Evolutionary conservation across 2,329 filamentous ascomycete species (phyloP), one percentile per base, ranked within the genome.

Genomic region (Fusarium sp.): DNA sequence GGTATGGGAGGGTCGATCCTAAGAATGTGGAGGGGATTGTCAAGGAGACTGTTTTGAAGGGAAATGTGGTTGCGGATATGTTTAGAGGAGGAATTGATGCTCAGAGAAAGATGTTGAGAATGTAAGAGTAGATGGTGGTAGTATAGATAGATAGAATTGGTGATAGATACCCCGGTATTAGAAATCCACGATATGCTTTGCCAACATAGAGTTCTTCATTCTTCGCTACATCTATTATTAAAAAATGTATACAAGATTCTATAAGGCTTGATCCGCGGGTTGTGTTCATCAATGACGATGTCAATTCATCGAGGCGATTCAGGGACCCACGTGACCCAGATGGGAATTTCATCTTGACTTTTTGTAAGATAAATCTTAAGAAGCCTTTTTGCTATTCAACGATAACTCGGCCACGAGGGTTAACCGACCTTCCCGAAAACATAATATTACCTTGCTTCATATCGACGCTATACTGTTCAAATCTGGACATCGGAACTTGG

Each of bases 1-100:
- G 93, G 93, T 96, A 96, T 78, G 93, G 93, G 0, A 83, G 93
- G 43, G 90, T 96, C 3, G 91, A 91, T 71, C 91, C 92, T 6
- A 86, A 85, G 75, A 87, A 95, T 77, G 92, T 94, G 0, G 91
- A 94, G 76, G 93, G 92, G 0, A 87, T 96, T 48, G 85, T 96
- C 8, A 81, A 84, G 22, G 90, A 94, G 83, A 95, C 93, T 8
- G 81, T 96, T 1, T 46, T 89, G 9, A 83, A 84, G 25, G 92
- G 93, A 1, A 88, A 84, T 30, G 86, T 96, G 0, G 88, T 96
- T 30, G 83, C 83, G 29, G 91, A 94, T 65, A 81, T 93, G 76
- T 93, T 94, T 69, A 82, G 93, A 65, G 93, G 93, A 0, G 92
- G 89, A 0, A 89, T 94, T 38, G 85, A 83, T 61, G 79, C 82